These are phyloP conservation scores for Claviceps pazoutovae DNA, from an alignment of 2,329 filamentous ascomycete genomes.

Conservation along the genomic window DNA sequence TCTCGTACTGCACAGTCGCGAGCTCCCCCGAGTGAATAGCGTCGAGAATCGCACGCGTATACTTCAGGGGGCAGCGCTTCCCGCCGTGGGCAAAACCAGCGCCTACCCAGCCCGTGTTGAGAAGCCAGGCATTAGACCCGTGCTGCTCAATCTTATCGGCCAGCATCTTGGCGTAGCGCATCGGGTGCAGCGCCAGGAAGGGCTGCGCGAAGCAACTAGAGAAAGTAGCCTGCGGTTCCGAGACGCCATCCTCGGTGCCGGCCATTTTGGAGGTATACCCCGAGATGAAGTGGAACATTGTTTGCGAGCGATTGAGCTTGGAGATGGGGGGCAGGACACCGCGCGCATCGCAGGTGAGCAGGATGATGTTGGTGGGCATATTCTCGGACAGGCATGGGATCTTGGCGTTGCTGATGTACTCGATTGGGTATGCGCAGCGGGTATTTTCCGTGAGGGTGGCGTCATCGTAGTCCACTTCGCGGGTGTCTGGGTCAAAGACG, in stretches of 20 bases:
- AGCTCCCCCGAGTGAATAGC: constrained; percentile 96
- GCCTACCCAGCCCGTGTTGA: constrained; percentile 97
- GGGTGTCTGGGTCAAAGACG: constrained; percentile 83
- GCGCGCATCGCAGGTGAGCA: constrained; percentile 93
- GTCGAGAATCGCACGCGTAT: constrained; percentile 95
- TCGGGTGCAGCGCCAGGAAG: constrained; percentile 96
- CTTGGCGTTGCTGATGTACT: constrained; percentile 98
- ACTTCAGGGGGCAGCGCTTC: constrained; percentile 95
- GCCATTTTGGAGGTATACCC: constrained; percentile 99
- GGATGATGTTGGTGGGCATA: constrained; percentile 94
- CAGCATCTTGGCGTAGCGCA: constrained; percentile 97
- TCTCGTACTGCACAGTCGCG: constrained; percentile 85
- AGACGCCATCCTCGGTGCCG: constrained; percentile 92
- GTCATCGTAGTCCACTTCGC: constrained; percentile 92
- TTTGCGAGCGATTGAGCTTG: constrained; percentile 86
- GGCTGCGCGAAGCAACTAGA: constrained; percentile 98
- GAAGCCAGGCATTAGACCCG: constrained; percentile 92
- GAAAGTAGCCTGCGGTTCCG: constrained; percentile 96
- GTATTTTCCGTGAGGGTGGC: constrained; percentile 95
- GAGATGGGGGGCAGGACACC: constrained; percentile 96
- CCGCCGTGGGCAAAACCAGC: constrained; percentile 81
- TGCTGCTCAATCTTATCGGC: constrained; percentile 94
- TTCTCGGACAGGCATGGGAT: constrained; percentile 80
- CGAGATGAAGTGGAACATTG: constrained; percentile 99
- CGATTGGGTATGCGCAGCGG: constrained; percentile 94